Evolutionary conservation across 1,284 basidiomycete species (phyloP), one percentile per base, ranked within the genome.

Genomic region (Puccinia triticina): DNA sequence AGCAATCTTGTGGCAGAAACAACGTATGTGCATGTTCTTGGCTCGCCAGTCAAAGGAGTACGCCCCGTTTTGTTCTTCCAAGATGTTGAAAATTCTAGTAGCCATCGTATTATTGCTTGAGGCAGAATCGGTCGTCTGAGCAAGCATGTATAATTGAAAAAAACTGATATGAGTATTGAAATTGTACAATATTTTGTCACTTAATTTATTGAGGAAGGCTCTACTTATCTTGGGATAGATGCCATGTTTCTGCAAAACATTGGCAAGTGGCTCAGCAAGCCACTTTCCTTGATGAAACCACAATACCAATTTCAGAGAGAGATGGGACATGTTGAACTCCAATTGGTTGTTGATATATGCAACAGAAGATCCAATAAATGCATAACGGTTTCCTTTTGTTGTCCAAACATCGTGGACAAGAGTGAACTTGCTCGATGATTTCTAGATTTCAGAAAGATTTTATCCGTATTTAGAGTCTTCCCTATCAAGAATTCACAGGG

Each of bases 221-320:
- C 12, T 55, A 74, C 48, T 55, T 55, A 74, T 74, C 48, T 55
- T 74, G 50, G 50, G 34, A 37, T 59, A 53, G 32, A 55, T 50
- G 32, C 23, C 34, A 55, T 77, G 57, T 40, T 61, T 77, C 76
- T 64, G 43, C 57, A 66, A 50, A 64, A 61, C 59, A 64, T 50
- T 64, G 55, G 61, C 57, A 64, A 77, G 57, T 77, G 76, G 55
- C 76, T 77, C 76, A 26, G 76, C 76, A 64, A 75, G 73, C 73
- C 73, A 75, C 37, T 75, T 55, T 53, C 57, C 74, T 37, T 77
- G 40, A 64, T 77, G 29, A 23, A 59, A 64, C 57, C 55, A 77
- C 8, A 40, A 55, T 50, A 77, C 59, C 37, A 77, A 50, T 29
- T 77, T 64, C 18, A 77, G 21, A 14, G 61, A 55, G 23, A 77